phyloP scores from a whole-genome alignment of 768 basidiomycete species.

The Tulasnella sp. region DNA sequence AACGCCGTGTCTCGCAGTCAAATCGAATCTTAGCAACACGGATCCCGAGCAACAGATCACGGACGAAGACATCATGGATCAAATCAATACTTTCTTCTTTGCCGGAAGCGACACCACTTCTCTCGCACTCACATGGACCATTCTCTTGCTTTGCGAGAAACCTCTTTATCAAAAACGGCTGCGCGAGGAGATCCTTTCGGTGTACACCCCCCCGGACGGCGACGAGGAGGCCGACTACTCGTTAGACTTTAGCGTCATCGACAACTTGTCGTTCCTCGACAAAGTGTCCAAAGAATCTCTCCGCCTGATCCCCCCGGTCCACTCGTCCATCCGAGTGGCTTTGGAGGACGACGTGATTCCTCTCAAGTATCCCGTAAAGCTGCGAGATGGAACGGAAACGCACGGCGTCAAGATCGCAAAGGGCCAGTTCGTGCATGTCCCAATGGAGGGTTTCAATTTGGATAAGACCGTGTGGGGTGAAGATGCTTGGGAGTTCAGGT shows the following conservation, averaged over 20 bases:
- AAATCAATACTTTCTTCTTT: slow-evolving; percentile 84
- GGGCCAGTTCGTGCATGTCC: slow-evolving; percentile 65
- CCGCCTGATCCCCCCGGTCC: slow-evolving; percentile 70
- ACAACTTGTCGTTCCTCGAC: slow-evolving; percentile 58
- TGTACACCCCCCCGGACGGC: background rate
- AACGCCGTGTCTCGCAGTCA: slow-evolving; percentile 38
- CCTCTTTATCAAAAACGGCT: slow-evolving; percentile 58
- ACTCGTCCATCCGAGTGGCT: slow-evolving; percentile 61
- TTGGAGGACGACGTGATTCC: slow-evolving; percentile 71
- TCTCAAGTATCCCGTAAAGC: slow-evolving; percentile 40
- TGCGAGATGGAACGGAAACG: background rate
- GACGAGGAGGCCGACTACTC: background rate
- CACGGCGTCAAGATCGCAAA: slow-evolving; percentile 39
- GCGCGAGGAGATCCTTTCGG: slow-evolving; percentile 42
- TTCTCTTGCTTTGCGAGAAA: slow-evolving; percentile 58
- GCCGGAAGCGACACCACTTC: slow-evolving; percentile 88
- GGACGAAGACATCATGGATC: slow-evolving; percentile 77
- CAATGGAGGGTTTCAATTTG: slow-evolving; percentile 69
- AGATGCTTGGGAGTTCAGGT: slow-evolving; percentile 76
- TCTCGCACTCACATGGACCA: slow-evolving; percentile 72
- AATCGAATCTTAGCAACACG: slow-evolving; percentile 67
- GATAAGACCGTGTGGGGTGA: slow-evolving; percentile 71
- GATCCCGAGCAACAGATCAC: slow-evolving; percentile 49
- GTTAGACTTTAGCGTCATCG: slow-evolving; percentile 33
- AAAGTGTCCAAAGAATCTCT: slow-evolving; percentile 67